A percentile compares a stretch with the other conserved stretches of the same genome.
These are phyloP conservation scores for Trichoderma asperelloides DNA, from an alignment of 495 filamentous ascomycete species.

Conservation along the genomic window DNA sequence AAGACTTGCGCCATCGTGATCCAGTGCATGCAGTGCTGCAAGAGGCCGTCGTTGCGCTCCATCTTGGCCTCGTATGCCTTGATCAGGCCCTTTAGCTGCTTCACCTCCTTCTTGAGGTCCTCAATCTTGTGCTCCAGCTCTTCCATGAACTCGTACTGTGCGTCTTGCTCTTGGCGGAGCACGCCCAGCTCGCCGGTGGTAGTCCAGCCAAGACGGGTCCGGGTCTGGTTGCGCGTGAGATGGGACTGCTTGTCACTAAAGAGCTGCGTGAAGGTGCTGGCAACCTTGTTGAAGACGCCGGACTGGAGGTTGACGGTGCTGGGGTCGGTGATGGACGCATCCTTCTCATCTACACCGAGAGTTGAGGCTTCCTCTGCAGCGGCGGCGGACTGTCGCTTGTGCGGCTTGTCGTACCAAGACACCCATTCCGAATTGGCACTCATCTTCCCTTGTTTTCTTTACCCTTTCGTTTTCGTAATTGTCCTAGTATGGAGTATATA, in stretches of 20 bases:
- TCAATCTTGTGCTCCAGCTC: not conserved
- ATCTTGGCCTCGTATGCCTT: not conserved
- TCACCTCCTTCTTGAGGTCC: not conserved
- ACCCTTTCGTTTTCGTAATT: not conserved
- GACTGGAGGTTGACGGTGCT: not conserved
- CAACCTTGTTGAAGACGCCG: not conserved
- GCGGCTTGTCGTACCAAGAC: not conserved
- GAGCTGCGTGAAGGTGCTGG: not conserved
- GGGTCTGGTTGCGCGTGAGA: not conserved
- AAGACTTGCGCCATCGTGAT: not conserved
- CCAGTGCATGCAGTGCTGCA: constrained; percentile 5
- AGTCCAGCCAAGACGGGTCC: not conserved
- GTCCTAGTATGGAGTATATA: too few species aligned
- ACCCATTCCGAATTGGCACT: not conserved
- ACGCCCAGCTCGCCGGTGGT: not conserved
- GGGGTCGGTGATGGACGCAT: not conserved
- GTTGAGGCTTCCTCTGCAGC: not conserved
- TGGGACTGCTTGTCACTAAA: not conserved
- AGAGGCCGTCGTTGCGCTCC: not conserved
- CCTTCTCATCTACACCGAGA: not conserved
- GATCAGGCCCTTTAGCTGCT: not conserved
- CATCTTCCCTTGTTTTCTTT: not conserved
- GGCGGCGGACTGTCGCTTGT: not conserved
- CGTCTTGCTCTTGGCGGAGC: not conserved
- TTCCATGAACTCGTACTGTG: not conserved